Percentiles rank a stretch among this genome's conserved stretches.
Conservation (phyloP, 2,329 filamentous ascomycete genomes). For the Diaporthe capsici region DNA sequence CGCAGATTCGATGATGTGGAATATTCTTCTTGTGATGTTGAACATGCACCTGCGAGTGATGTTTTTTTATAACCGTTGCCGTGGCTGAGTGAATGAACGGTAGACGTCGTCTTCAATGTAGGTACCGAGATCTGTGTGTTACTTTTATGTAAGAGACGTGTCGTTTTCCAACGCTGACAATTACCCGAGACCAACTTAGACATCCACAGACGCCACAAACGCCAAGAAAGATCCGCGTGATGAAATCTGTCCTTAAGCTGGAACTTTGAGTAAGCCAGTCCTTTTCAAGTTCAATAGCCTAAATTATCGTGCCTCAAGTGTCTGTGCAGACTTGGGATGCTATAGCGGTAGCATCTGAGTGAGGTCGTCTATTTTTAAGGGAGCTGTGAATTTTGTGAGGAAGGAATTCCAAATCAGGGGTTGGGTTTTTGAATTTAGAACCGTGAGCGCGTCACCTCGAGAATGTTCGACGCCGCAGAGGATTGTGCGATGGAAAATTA, state of each 20-base stretch:
- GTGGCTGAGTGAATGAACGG: background rate
- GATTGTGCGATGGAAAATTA: conserved; percentile 23
- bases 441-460: background rate
- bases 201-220: background rate
- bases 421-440: background rate
- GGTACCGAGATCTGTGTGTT: background rate
- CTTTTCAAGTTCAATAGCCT: background rate
- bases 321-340: background rate
- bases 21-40: background rate
- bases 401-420: background rate
- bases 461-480: background rate
- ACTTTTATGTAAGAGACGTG: background rate
- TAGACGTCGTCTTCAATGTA: background rate
- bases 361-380: background rate
- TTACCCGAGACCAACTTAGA: conserved; percentile 28
- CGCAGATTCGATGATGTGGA: no score
- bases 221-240: conserved; percentile 2
- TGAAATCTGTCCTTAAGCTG: background rate
- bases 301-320: background rate
- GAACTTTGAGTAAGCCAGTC: background rate
- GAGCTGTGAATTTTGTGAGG: background rate
- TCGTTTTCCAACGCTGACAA: conserved; percentile 14
- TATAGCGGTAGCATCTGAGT: background rate
- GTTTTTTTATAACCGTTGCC: background rate
- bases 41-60: no score